Conservation (phyloP, 805 yeast genomes). For the Candida nonsorbophila region DNA sequence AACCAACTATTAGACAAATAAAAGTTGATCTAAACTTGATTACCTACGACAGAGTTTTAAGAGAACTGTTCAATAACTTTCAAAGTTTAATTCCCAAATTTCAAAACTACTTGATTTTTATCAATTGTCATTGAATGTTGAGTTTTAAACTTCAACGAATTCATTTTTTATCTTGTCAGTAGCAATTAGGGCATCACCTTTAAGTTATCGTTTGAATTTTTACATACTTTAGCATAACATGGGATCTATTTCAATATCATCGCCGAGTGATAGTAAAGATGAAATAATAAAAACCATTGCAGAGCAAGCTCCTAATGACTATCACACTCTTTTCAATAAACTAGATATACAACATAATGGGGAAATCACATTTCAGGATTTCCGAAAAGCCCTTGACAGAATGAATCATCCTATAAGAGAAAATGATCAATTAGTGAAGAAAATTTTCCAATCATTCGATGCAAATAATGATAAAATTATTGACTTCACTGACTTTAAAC, state of each 20-base stretch:
- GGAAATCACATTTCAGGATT: conserved; percentile 43
- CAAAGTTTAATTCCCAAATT: neutral
- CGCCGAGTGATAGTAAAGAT: neutral
- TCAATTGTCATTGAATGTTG: too few relatives aligned
- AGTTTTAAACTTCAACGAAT: too few relatives aligned
- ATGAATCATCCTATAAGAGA: conserved; percentile 62
- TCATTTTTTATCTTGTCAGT: too few relatives aligned
- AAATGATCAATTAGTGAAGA: conserved; percentile 52
- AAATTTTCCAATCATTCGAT: conserved; percentile 57
- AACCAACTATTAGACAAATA: too few relatives aligned
- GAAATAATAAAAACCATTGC: conserved; percentile 1
- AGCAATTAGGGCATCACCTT: too few relatives aligned
- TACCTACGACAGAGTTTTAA: too few relatives aligned
- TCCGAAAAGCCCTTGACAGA: conserved; percentile 39
- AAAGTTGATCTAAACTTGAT: too few relatives aligned
- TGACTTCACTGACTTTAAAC: conserved; percentile 62
- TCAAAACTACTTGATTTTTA: neutral
- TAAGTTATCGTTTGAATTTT: too few relatives aligned
- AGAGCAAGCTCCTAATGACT: conserved; percentile 18
- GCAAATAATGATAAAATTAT: conserved; percentile 50
- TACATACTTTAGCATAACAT: too few relatives aligned
- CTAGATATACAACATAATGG: conserved; percentile 41
- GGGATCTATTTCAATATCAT: too few relatives aligned
- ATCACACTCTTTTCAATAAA: conserved; percentile 25
- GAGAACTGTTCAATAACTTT: too few relatives aligned